Evolutionary conservation across 129 eudicot genomes (phyloP), one percentile per base, ranked within the genome.

Genomic region (Gnaphalium uliginosum): DNA sequence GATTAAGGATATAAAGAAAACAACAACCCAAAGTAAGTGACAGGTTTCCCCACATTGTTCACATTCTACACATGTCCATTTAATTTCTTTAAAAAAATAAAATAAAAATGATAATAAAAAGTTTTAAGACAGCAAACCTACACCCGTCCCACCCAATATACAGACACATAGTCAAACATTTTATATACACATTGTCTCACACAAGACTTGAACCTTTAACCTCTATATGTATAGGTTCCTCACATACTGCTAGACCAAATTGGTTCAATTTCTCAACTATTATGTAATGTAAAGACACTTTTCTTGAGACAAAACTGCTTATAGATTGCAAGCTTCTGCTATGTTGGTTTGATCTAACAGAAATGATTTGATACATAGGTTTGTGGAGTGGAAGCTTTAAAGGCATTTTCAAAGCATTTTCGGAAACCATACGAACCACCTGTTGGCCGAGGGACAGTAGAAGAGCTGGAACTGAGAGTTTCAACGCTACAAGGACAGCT

Each of bases 371-470:
- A 48, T 48, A 6, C 4, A 39, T 74, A 94, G 98, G 98, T 94
- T 70, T 87, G 93, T 41, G 98, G 97, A 58, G 82, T 95, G 60
- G 94, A 89, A 62, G 96, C 99, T 18, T 39, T 95, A 77, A 84
- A 79, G 65, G 81, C 87, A 63, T 95, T 95, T 69, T 89, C 99
- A 1, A 65, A 60, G 37, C 76, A 87, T 35, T 95, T 95, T 72
- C 3, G 79, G 43, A 58, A 86, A 24, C 96, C 96, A 6, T 89
- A 87, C 14, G 46, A 84, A 61, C 89, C 93, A 6, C 72, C 81
- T 14, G 59, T 83, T 24, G 57, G 27, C 1, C 75, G 79, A 65
- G 92, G 90, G 63, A 83, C 96, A 6, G 77, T 86, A 7, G 96
- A 91, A 81, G 97, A 95, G 79, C 71, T 95, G 73, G 94, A 95